Conservation (phyloP, 2,329 filamentous ascomycete genomes). For the Corinectria fuckeliana region DNA sequence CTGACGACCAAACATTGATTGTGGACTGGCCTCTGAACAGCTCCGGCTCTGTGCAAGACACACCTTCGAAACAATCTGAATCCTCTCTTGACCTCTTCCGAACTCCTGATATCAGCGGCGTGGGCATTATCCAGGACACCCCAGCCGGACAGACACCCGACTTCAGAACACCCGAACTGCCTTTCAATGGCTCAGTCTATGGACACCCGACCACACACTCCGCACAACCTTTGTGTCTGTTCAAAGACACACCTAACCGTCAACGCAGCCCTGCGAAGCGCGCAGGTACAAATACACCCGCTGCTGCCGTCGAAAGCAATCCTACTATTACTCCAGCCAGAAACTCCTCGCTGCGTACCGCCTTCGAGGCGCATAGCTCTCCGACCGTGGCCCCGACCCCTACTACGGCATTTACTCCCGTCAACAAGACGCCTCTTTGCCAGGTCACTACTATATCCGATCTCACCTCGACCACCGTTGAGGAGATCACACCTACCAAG, state of each 20-base stretch:
- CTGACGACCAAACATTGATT: not conserved
- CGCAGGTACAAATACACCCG: not conserved
- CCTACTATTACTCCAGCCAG: not conserved
- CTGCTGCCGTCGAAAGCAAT: not conserved
- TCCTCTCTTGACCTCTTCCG: not conserved
- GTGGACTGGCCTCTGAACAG: not conserved
- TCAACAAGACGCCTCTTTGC: constrained; percentile 29
- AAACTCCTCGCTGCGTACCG: not conserved
- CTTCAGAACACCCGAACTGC: not conserved
- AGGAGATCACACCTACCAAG: constrained; percentile 4
- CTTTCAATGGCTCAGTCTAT: not conserved
- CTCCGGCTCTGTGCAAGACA: not conserved
- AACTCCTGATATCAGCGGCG: not conserved
- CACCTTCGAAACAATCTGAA: not conserved
- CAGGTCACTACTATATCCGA: constrained; percentile 10
- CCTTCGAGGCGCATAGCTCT: not conserved
- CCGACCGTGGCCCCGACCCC: constrained; percentile 14
- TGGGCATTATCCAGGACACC: not conserved
- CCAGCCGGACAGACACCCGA: not conserved
- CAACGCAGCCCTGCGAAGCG: not conserved
- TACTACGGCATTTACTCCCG: constrained; percentile 37
- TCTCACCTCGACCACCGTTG: not conserved
- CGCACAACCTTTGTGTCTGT: constrained; percentile 5
- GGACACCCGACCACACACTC: not conserved
- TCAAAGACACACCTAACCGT: not conserved